Conservation (phyloP, 2,329 filamentous ascomycete genomes). For the Colletotrichum nymphaeae region DNA sequence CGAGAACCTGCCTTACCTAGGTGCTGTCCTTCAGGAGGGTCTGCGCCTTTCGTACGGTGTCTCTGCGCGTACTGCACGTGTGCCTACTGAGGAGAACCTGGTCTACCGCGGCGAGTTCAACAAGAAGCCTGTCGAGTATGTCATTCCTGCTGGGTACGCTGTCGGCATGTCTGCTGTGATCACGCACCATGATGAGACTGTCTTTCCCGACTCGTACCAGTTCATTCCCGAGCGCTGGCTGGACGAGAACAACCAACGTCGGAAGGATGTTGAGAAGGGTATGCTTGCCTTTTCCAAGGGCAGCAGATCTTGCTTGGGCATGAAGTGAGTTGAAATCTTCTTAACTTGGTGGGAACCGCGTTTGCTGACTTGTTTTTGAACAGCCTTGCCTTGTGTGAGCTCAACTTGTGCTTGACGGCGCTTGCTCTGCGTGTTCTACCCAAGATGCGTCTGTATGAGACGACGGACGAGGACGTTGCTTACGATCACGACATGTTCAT, state of each 20-base stretch:
- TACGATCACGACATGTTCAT: slow-evolving; percentile 45
- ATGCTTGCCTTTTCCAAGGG: slow-evolving; percentile 56
- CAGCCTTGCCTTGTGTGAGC: slow-evolving; percentile 41
- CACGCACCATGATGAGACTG: slow-evolving; percentile 51
- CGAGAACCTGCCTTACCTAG: slow-evolving; percentile 50
- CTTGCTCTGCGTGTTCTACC: slow-evolving; percentile 41
- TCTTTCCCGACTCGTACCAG: slow-evolving; percentile 49
- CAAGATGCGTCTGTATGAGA: slow-evolving; percentile 43
- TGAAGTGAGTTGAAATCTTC: slow-evolving; percentile 41
- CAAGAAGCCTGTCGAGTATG: slow-evolving; percentile 41
- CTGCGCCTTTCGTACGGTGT: slow-evolving; percentile 48
- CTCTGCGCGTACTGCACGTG: slow-evolving; percentile 41
- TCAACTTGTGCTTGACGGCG: slow-evolving; percentile 38
- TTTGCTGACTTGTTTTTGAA: slow-evolving; percentile 15
- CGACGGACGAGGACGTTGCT: slow-evolving; percentile 41
- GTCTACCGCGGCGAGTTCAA: slow-evolving; percentile 42
- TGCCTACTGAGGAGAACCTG: slow-evolving; percentile 44
- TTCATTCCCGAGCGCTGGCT: slow-evolving; percentile 56
- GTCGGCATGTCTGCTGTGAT: slow-evolving; percentile 52
- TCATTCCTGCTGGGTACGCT: slow-evolving; percentile 49
- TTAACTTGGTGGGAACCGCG: background rate
- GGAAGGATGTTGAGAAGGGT: slow-evolving; percentile 48
- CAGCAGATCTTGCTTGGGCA: slow-evolving; percentile 54
- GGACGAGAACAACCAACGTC: slow-evolving; percentile 42
- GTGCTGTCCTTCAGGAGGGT: slow-evolving; percentile 50